Base-by-base conservation (phyloP, 768 basidiomycete species). In the Sistotremastrum suecicum region DNA sequence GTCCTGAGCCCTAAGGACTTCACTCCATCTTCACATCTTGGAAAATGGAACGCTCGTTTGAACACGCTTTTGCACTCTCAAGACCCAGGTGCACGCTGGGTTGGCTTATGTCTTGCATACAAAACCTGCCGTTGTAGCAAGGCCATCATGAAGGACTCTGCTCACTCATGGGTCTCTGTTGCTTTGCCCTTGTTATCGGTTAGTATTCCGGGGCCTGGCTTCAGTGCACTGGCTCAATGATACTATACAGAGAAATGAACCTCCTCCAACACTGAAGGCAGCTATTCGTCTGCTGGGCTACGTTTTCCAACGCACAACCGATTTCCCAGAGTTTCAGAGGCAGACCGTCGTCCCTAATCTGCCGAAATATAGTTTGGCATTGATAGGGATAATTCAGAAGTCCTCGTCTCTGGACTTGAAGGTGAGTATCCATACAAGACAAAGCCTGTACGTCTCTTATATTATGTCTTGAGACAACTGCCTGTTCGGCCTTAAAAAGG, bases 321-420 rank as follows among this genome's bases (percentile, higher is more conserved):
- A 76, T 57, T 65, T 74, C n/a, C 66, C 78, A 32, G 87, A 89
- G 60, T 89, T 87, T 60, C 83, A 88, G 56, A 69, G 88, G 56
- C 86, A 89, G 60, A 66, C 87, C 3, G 74, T 73, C 34, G 66
- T 69, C 4, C 86, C 88, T 2, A 77, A 77, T 53, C 68, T 87
- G 29, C 69, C 78, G 11, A 89, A 86, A 63, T 77, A 82, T 58
- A 76, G 76, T 30, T 53, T 65, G 37, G 72, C 74, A 3, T 62
- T 88, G 34, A 59, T 83, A 32, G 58, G 64, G 3, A 58, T 85
- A 28, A 70, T 68, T 4, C 77, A 82, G 41, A 74, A 69, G 49
- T 64, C 66, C 40, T 45, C 50, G 3, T 72, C 77, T 49, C 51
- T 54, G 29, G 76, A 78, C 41, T 53, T 83, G 11, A 76, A 73